Evolutionary conservation across 768 basidiomycete species (phyloP).

Genomic region (Amanita rubescens): DNA sequence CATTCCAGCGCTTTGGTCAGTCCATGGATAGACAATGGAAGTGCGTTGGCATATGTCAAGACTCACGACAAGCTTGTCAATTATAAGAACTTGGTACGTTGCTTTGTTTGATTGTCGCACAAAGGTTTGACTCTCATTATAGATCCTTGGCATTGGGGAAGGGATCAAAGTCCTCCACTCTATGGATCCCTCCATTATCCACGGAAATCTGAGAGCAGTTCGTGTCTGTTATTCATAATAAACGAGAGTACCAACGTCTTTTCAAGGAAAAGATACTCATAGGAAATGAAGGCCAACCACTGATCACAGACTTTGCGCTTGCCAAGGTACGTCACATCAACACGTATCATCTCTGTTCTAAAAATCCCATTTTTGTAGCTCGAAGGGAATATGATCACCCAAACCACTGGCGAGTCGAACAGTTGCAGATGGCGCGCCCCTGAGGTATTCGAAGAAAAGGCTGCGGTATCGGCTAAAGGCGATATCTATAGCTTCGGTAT

Average conservation of each 20-base stretch:
- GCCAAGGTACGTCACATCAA: not conserved
- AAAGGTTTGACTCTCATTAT: not conserved
- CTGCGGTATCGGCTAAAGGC: not conserved
- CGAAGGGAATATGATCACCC: not conserved
- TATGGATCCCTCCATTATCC: not conserved
- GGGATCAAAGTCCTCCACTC: not conserved
- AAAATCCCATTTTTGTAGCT: not conserved
- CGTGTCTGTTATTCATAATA: not conserved
- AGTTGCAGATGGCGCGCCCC: not conserved
- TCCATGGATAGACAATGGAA: not conserved
- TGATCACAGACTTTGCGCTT: not conserved
- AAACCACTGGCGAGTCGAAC: not conserved
- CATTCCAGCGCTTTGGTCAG: not conserved
- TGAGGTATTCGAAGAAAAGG: not conserved
- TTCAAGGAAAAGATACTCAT: not conserved
- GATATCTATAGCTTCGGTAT: conserved; percentile 1
- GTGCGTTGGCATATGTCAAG: not conserved
- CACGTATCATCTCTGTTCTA: not conserved
- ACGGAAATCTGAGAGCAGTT: not conserved
- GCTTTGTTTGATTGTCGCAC: not conserved
- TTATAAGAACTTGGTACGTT: not conserved
- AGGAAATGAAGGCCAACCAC: not conserved
- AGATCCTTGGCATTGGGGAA: not conserved
- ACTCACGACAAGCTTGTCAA: not conserved
- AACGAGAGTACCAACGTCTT: not conserved